Evolutionary conservation across 768 basidiomycete genomes (phyloP).

Genomic region (Suillus paluster): DNA sequence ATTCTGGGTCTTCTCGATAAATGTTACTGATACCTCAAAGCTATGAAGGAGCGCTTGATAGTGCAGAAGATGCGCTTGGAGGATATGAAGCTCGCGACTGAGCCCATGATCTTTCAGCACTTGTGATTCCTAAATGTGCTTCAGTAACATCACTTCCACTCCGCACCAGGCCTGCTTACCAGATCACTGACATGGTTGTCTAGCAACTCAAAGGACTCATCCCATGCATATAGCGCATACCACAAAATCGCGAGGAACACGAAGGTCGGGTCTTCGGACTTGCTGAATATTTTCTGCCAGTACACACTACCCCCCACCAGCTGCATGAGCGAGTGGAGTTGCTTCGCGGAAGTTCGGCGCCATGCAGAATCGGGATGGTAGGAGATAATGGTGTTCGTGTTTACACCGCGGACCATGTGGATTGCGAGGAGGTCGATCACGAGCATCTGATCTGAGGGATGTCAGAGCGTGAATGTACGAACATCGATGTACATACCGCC

Average conservation of each 20-base stretch:
- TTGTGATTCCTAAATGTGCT: conserved; percentile 45
- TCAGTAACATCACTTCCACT: not conserved
- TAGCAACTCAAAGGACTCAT: conserved; percentile 57
- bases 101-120: conserved; percentile 45
- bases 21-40: conserved; percentile 55
- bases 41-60: conserved; percentile 57
- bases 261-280: conserved; percentile 54
- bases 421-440: conserved; percentile 54
- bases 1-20: conserved; percentile 52
- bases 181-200: conserved; percentile 54
- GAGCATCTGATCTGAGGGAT: conserved; percentile 17
- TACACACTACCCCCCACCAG: conserved; percentile 38
- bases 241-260: conserved; percentile 56
- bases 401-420: conserved; percentile 49
- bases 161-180: conserved; percentile 37
- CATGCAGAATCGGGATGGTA: conserved; percentile 30
- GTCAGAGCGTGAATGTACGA: not conserved
- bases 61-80: conserved; percentile 62
- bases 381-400: conserved; percentile 30
- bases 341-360: conserved; percentile 23
- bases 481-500: conserved; percentile 29
- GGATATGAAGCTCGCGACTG: conserved; percentile 57
- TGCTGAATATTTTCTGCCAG: conserved; percentile 30
- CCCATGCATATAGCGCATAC: conserved; percentile 68
- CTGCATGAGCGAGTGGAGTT: conserved; percentile 32